Evolutionary conservation across 129 eudicot species (phyloP).

Genomic region (Gnaphalium uliginosum): DNA sequence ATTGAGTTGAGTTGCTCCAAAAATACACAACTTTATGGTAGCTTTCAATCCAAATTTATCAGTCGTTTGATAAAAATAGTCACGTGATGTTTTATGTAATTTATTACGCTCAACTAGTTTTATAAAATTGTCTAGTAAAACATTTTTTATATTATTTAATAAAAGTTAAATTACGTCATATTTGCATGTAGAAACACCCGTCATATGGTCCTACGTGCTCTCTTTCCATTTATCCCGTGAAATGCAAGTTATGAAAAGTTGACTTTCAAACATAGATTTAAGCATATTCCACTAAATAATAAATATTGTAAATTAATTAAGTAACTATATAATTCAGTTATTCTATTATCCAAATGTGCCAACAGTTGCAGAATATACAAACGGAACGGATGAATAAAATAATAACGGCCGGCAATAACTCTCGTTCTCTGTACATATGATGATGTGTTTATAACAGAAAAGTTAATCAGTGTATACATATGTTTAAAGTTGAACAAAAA

Average conservation of each 20-base stretch:
- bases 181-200: neutral
- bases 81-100: neutral
- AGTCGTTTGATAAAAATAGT: neutral
- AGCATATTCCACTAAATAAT: neutral
- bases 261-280: neutral
- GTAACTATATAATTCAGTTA: neutral
- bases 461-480: too few relatives aligned
- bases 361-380: neutral
- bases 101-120: neutral
- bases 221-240: neutral
- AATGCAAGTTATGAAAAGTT: neutral
- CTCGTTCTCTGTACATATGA: neutral
- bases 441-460: too few relatives aligned
- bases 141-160: neutral
- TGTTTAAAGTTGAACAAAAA: too few relatives aligned
- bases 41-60: neutral
- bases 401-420: constrained; percentile 3
- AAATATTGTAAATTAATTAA: neutral
- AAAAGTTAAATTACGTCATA: neutral
- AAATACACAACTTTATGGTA: too few relatives aligned
- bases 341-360: neutral
- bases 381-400: neutral
- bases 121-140: neutral
- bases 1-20: neutral
- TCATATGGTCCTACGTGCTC: neutral